Evolutionary conservation across 2,329 filamentous ascomycete species (phyloP).

Genomic region (Magnaporthiopsis incrustans): DNA sequence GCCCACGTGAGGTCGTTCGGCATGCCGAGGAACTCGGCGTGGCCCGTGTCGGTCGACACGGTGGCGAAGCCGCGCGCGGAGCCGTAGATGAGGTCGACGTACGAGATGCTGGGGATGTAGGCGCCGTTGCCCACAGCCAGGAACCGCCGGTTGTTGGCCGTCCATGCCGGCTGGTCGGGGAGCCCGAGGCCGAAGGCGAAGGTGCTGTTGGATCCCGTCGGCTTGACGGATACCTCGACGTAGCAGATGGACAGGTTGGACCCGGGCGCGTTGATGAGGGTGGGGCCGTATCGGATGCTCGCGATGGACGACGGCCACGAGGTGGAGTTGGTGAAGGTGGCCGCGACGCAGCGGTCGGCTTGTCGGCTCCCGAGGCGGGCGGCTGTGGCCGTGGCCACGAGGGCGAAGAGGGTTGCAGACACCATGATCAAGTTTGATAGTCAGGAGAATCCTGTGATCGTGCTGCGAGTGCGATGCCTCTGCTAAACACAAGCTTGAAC

Average conservation of each 20-base stretch:
- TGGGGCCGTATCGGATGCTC: constrained; percentile 11
- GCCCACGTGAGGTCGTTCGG: constrained; percentile 28
- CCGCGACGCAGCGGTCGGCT: constrained; percentile 3
- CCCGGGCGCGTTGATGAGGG: constrained; percentile 18
- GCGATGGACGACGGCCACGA: constrained; percentile 18
- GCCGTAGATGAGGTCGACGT: constrained; percentile 19
- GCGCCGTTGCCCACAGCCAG: constrained; percentile 25
- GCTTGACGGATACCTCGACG: constrained; percentile 24
- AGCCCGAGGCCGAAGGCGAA: constrained; percentile 32
- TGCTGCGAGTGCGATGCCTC: too few species aligned
- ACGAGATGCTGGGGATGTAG: constrained; percentile 24
- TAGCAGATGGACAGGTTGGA: constrained; percentile 30
- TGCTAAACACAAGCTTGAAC: too few species aligned
- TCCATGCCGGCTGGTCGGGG: constrained; percentile 15
- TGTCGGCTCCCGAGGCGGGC: neutral
- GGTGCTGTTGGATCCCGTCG: neutral
- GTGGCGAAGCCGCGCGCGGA: constrained; percentile 30
- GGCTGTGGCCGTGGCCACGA: neutral
- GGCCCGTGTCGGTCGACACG: constrained; percentile 35
- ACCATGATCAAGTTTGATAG: too few species aligned
- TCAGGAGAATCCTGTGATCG: too few species aligned
- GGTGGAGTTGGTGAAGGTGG: constrained; percentile 7
- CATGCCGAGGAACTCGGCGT: constrained; percentile 22
- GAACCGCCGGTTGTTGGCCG: constrained; percentile 24
- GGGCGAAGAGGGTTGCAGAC: neutral